Evolutionary conservation across 2,329 filamentous ascomycete species (phyloP).

Genomic region (Hirsutella rhossiliensis): DNA sequence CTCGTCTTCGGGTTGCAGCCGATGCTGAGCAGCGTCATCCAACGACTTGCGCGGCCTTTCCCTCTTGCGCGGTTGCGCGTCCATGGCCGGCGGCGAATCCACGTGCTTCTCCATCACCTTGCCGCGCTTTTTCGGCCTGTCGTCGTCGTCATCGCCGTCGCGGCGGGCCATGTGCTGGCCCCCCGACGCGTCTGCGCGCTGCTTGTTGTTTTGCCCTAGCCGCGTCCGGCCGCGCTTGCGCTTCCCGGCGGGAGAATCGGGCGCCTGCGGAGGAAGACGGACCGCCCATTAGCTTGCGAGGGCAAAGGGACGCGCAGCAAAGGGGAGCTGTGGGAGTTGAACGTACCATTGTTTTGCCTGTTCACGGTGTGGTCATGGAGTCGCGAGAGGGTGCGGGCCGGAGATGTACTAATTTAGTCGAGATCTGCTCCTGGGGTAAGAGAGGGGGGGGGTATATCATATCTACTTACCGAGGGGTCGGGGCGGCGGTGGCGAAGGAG

Average conservation of each 20-base stretch:
- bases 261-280: background rate
- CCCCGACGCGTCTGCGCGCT: slow-evolving; percentile 10
- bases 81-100: slow-evolving; percentile 2
- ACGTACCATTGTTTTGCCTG: too few species aligned
- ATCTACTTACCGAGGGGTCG: too few species aligned
- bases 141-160: background rate
- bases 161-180: slow-evolving; percentile 1
- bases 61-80: slow-evolving; percentile 13
- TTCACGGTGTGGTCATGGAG: too few species aligned
- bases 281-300: too few species aligned
- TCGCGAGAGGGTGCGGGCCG: slow-evolving; percentile 9
- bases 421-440: too few species aligned
- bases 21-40: background rate
- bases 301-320: too few species aligned
- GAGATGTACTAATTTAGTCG: too few species aligned
- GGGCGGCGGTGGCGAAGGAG: too few species aligned
- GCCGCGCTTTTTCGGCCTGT: slow-evolving; percentile 14
- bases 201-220: slow-evolving; percentile 19
- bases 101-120: background rate
- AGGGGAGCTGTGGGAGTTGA: too few species aligned
- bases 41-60: background rate
- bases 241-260: slow-evolving; percentile 17
- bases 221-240: slow-evolving; percentile 31
- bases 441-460: too few species aligned
- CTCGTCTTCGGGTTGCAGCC: slow-evolving; percentile 1